Conservation (phyloP, 2,329 filamentous ascomycete genomes). For the Microsporum ferrugineum region DNA sequence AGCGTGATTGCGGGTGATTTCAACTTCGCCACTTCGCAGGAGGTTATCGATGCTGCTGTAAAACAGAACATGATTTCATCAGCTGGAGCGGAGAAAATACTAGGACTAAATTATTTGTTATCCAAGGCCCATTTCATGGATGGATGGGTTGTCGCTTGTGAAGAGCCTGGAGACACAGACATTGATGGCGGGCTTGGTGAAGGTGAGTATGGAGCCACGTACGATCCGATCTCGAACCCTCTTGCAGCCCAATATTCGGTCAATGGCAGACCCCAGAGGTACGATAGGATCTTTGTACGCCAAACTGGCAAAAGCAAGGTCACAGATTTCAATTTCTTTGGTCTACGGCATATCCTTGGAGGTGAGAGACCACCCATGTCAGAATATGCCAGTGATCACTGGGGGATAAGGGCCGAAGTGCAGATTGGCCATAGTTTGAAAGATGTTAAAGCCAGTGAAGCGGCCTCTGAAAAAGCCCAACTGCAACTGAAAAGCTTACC, state of each 20-base stretch:
- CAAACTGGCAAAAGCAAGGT: constrained; percentile 33
- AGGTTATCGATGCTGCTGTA: constrained; percentile 42
- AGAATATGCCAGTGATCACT: constrained; percentile 25
- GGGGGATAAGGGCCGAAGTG: constrained; percentile 13
- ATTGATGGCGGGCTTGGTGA: constrained; percentile 32
- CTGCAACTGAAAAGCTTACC: not conserved
- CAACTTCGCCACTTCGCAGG: constrained; percentile 49
- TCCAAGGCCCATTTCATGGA: constrained; percentile 41
- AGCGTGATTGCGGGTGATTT: constrained; percentile 54
- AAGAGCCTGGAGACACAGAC: constrained; percentile 34
- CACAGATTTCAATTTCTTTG: constrained; percentile 48
- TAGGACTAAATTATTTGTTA: constrained; percentile 39
- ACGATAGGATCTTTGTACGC: constrained; percentile 50
- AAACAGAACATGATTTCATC: constrained; percentile 44
- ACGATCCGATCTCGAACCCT: constrained; percentile 47
- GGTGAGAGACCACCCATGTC: not conserved
- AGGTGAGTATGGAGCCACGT: constrained; percentile 55
- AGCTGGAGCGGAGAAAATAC: constrained; percentile 36
- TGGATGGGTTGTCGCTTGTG: constrained; percentile 39
- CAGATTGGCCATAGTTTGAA: not conserved
- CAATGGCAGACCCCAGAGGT: constrained; percentile 50
- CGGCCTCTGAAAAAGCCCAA: not conserved
- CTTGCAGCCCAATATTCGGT: constrained; percentile 44
- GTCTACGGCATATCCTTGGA: constrained; percentile 27
- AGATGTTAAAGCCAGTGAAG: not conserved